Conservation (phyloP, 129 eudicot species). For the Lonicera japonica region DNA sequence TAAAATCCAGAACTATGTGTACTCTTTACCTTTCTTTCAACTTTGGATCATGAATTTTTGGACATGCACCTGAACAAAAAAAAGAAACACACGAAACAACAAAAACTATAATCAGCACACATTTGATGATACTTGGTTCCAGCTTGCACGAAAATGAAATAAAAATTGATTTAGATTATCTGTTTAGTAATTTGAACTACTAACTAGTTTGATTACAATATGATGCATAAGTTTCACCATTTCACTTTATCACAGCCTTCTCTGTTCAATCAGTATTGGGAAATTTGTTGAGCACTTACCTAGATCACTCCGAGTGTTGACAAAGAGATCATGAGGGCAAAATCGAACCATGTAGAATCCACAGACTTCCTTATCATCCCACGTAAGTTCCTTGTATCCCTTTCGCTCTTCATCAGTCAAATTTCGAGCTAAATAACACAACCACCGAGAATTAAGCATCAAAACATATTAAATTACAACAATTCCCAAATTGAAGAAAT, state of each 20-base stretch:
- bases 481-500: not conserved
- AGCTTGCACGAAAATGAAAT: no score
- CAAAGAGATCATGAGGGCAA: slow-evolving; percentile 94
- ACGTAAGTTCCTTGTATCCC: slow-evolving; percentile 71
- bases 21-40: slow-evolving; percentile 83
- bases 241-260: no score
- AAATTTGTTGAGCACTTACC: slow-evolving; percentile 34
- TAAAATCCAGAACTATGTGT: not conserved
- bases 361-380: slow-evolving; percentile 98
- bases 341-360: slow-evolving; percentile 85
- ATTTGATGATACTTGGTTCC: no score
- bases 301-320: slow-evolving; percentile 89
- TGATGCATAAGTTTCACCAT: no score
- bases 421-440: slow-evolving; percentile 54
- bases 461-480: not conserved
- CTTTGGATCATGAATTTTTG: slow-evolving; percentile 84
- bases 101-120: not conserved
- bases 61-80: slow-evolving; percentile 67
- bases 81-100: not conserved
- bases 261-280: no score
- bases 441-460: not conserved
- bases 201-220: no score
- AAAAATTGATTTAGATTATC: no score
- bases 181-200: no score
- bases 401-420: slow-evolving; percentile 94